Evolutionary conservation across 1,139 yeast genomes (phyloP).

Genomic region (Pichia sp.): DNA sequence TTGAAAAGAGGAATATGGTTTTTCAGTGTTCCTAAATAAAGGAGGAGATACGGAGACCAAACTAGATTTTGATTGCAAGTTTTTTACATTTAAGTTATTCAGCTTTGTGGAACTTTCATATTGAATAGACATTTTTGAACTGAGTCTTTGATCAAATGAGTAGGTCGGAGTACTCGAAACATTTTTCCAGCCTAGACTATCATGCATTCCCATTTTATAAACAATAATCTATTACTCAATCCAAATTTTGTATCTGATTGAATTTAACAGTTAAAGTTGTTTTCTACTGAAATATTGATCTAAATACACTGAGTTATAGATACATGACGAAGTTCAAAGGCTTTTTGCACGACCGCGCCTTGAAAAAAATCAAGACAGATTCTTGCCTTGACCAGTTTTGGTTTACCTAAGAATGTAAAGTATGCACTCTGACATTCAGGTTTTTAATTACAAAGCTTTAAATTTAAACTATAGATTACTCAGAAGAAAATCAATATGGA

Average conservation of each 20-base stretch:
- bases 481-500: slow-evolving; percentile 17
- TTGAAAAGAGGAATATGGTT: background rate
- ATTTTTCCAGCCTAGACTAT: background rate
- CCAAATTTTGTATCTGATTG: background rate
- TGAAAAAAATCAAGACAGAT: background rate
- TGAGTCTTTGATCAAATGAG: slow-evolving; percentile 14
- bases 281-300: no score
- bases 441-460: background rate
- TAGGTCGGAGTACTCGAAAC: background rate
- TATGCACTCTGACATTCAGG: background rate
- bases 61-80: background rate
- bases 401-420: background rate
- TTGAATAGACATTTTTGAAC: slow-evolving; percentile 6
- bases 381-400: background rate
- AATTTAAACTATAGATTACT: background rate
- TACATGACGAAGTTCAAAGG: background rate
- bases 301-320: background rate
- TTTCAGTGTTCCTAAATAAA: background rate
- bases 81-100: no score
- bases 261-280: background rate
- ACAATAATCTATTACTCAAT: background rate
- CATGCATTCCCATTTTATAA: background rate
- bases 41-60: background rate
- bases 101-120: slow-evolving; percentile 1
- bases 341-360: background rate